Base-by-base conservation (phyloP, 495 filamentous ascomycete species). In the Aspergillus nidulans region DNA sequence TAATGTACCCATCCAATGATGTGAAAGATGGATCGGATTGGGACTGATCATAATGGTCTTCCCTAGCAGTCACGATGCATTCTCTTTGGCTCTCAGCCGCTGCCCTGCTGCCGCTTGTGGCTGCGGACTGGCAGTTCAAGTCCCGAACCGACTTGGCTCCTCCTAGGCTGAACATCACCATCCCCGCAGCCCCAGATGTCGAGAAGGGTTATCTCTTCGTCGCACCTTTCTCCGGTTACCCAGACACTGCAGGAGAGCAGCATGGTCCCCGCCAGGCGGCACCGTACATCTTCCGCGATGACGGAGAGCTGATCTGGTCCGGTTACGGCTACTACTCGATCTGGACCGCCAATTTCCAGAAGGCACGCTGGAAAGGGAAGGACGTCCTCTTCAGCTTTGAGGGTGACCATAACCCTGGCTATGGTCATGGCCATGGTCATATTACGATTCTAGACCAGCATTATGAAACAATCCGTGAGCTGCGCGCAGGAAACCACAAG, bases 101-200 rank as follows among this genome's bases (percentile, higher is more conserved):
- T 30, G 28, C 51, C 23, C 42, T 53, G 30, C 55, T 70, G 12
- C 61, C 69, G 3, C 55, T 69, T 0, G 74, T 60, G 23, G 47
- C 60, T 38, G 78, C 77, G 15, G 76, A 83, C 63, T 83, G 79
- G 79, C 76, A 80, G 54, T 81, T 76, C 67, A 77, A 75, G 51
- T 81, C 80, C 16, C 77, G 79, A 26, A 65, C 78, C 19, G 80
- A 81, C 58, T 68, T 83, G n/a, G 75, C 80, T 10, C 79, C 79
- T 12, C 79, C 79, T 19, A 72, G 68, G 10, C 64, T 82, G 42
- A 82, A 83, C 54, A 81, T 82, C 64, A 83, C 78, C 34, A 81
- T 81, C 40, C 71, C 74, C 4, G 76, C 78, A 0, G 63, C 77
- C 12, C 38, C 66, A 34, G 72, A 76, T 45, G 75, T 78, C 26